Evolutionary conservation across 1,284 basidiomycete species (phyloP).

Genomic region (Marasmius sp.): DNA sequence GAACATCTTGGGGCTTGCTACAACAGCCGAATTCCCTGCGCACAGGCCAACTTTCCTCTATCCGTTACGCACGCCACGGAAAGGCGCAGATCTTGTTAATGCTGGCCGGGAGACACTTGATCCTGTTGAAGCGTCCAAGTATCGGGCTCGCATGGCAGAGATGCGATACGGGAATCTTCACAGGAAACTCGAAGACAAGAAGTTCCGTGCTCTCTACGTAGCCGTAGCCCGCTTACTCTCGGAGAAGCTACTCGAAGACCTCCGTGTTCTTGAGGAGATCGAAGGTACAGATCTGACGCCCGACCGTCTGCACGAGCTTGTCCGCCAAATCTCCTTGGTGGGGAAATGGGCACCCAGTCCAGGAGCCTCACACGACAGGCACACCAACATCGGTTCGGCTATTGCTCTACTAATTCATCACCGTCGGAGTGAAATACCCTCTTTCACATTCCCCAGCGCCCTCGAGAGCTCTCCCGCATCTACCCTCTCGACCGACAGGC

Average conservation of each 20-base stretch:
- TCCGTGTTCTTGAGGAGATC: conserved; percentile 34
- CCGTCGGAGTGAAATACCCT: conserved; percentile 20
- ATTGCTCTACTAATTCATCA: conserved; percentile 53
- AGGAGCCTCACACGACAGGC: conserved; percentile 55
- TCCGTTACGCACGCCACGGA: conserved; percentile 18
- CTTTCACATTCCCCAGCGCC: conserved; percentile 14
- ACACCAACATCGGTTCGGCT: conserved; percentile 64
- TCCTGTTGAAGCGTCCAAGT: too few relatives aligned
- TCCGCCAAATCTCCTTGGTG: conserved; percentile 51
- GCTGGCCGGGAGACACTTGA: too few relatives aligned
- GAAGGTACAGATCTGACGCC: conserved; percentile 26
- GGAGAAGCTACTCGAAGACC: conserved; percentile 48
- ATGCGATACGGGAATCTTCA: background rate
- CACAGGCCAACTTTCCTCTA: conserved; percentile 28
- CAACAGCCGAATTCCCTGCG: conserved; percentile 41
- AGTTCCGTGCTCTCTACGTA: conserved; percentile 62
- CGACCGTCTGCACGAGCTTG: conserved; percentile 24
- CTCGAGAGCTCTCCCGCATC: conserved; percentile 16
- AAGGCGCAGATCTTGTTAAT: too few relatives aligned
- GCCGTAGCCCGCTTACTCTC: conserved; percentile 62
- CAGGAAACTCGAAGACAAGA: conserved; percentile 15
- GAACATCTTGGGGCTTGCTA: conserved; percentile 58
- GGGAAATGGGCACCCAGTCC: conserved; percentile 73
- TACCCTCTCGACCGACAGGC: background rate
- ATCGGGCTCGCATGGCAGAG: too few relatives aligned